Evolutionary conservation across 2,329 filamentous ascomycete species (phyloP).

Genomic region (Hypoxylon sp.): DNA sequence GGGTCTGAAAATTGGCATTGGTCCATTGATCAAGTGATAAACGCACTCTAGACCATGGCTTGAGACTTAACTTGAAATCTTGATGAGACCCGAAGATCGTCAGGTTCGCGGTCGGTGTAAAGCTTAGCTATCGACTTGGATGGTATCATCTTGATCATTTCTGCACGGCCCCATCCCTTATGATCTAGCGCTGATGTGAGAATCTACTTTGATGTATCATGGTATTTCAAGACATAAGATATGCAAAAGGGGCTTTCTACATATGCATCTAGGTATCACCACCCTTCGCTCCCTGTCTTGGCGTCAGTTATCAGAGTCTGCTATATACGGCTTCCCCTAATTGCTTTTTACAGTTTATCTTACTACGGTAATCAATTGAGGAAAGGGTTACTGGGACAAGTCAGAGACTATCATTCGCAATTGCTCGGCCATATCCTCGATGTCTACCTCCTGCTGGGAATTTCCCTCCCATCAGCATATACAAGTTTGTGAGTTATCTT

Average conservation of each 20-base stretch:
- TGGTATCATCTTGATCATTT: not conserved
- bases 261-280: not conserved
- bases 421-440: not conserved
- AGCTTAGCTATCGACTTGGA: not conserved
- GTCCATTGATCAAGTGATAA: conserved; percentile 2
- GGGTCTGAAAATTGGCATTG: conserved; percentile 2
- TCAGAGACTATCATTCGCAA: not conserved
- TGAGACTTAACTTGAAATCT: not conserved
- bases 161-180: conserved; percentile 5
- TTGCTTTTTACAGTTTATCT: not conserved
- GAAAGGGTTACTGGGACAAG: not conserved
- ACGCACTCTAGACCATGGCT: not conserved
- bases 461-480: not conserved
- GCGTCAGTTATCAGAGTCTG: not conserved
- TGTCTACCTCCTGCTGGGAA: not conserved
- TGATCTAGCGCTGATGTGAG: conserved; percentile 14
- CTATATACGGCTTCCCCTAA: not conserved
- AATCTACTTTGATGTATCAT: not conserved
- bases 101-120: not conserved
- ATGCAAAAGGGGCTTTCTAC: not conserved
- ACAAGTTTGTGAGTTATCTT: not conserved
- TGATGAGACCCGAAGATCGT: not conserved
- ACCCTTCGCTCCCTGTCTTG: not conserved
- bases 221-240: not conserved
- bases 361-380: not conserved